Conservation (phyloP, 2,329 filamentous ascomycete genomes). For the Leptographium wingfieldii region DNA sequence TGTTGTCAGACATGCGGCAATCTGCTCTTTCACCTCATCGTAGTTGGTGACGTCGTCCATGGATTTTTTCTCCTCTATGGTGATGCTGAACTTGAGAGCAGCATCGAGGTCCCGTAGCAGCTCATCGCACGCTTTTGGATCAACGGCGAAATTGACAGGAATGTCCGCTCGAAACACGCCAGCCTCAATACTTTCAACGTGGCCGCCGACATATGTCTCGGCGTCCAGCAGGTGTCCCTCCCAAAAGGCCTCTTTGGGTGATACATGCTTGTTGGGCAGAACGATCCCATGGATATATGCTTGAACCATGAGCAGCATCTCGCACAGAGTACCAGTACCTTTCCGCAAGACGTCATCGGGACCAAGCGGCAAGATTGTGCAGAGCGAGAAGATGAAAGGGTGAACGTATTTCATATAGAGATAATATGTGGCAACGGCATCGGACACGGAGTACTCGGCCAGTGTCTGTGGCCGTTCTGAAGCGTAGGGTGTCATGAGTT, state of each 20-base stretch:
- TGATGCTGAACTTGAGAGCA: constrained; percentile 77
- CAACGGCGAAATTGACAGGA: constrained; percentile 85
- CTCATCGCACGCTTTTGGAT: constrained; percentile 79
- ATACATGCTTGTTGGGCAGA: constrained; percentile 88
- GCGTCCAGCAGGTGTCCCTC: constrained; percentile 93
- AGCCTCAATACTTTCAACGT: constrained; percentile 98
- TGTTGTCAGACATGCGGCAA: constrained; percentile 53
- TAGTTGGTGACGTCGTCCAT: constrained; percentile 72
- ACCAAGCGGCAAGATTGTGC: constrained; percentile 86
- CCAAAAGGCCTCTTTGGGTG: constrained; percentile 87
- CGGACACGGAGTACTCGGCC: constrained; percentile 96
- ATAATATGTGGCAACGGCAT: constrained; percentile 97
- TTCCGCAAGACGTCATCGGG: constrained; percentile 90
- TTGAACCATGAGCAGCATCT: constrained; percentile 99
- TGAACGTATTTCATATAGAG: constrained; percentile 99
- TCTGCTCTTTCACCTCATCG: constrained; percentile 73
- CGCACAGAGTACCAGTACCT: constrained; percentile 94
- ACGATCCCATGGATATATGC: constrained; percentile 88
- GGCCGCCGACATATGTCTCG: constrained; percentile 94
- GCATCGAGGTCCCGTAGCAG: constrained; percentile 75
- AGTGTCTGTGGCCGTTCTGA: constrained; percentile 83
- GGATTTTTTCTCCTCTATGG: constrained; percentile 71
- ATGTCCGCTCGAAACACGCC: constrained; percentile 96
- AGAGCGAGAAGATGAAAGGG: constrained; percentile 96
- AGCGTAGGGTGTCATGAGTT: constrained; percentile 91